Evolutionary conservation across 2,329 filamentous ascomycete genomes (phyloP).

Genomic region (Penicillium hesseltinei): DNA sequence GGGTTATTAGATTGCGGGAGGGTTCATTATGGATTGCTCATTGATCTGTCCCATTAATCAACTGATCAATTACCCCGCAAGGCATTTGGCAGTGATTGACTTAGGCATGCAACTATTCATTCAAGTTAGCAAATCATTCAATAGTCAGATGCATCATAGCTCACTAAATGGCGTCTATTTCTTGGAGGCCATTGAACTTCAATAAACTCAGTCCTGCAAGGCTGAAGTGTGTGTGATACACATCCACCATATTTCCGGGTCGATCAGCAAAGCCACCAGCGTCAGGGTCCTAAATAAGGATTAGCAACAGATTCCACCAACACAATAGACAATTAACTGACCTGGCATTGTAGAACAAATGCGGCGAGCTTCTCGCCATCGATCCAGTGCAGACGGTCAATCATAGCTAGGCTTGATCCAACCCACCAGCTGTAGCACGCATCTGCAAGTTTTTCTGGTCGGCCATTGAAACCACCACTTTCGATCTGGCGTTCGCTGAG

Average conservation of each 20-base stretch:
- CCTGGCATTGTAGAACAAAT: constrained; percentile 86
- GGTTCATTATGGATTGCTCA: constrained; percentile 9
- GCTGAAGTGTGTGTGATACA: constrained; percentile 92
- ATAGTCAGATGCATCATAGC: constrained; percentile 22
- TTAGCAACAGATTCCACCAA: constrained; percentile 8
- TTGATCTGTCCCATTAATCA: neutral
- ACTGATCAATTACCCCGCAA: constrained; percentile 37
- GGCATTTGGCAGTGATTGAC: constrained; percentile 61
- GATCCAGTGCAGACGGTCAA: constrained; percentile 87
- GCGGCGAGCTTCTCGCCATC: constrained; percentile 72
- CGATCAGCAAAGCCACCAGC: constrained; percentile 83
- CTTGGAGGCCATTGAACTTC: constrained; percentile 70
- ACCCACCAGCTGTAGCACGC: constrained; percentile 99
- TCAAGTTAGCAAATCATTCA: constrained; percentile 17
- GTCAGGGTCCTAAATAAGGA: constrained; percentile 62
- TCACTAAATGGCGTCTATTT: constrained; percentile 85
- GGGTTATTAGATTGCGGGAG: constrained; percentile 74
- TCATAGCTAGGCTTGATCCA: constrained; percentile 84
- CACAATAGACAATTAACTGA: constrained; percentile 28
- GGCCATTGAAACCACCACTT: constrained; percentile 84
- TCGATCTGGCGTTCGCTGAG: constrained; percentile 88
- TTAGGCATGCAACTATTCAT: constrained; percentile 66
- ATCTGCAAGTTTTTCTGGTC: constrained; percentile 93
- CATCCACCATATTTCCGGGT: constrained; percentile 92
- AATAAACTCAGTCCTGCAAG: constrained; percentile 84